Evolutionary conservation across 768 basidiomycete species (phyloP), one percentile per base, ranked within the genome.

Genomic region (Mycena olivaceomarginata): DNA sequence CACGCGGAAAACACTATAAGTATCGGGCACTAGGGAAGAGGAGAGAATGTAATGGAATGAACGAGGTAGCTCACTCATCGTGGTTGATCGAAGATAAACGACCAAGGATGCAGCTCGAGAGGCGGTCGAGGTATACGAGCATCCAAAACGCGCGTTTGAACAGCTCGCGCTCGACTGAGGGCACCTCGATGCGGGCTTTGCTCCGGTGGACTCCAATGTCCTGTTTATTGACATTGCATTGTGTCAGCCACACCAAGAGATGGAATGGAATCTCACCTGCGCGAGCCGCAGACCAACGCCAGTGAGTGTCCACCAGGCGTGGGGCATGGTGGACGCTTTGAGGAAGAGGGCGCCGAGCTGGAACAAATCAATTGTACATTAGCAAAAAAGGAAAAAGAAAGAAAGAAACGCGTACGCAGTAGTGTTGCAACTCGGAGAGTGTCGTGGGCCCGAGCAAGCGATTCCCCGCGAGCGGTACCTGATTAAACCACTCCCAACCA

Each of bases 371-470:
- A 20, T 16, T 51, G 25, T 70, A 9, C 39, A 48, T 39, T 9
- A 56, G 13, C 2, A 16, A 12, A 18, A 51, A 16, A 25, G 25
- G 18, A 6, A 51, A 51, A 15, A 16, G 48, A 51, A 51, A 51
- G 12, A 51, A 51, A 45, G 10, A 65, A 22, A 53, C 4, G 86
- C 90, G 86, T 79, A 89, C 90, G 51, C 86, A 87, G 81, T 93
- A 93, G 45, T 89, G 88, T 81, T 98, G 97, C 63, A 98, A 83
- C 77, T 97, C 96, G 82, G 91, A 93, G 74, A 97, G 82, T 4
- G 89, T 85, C 2, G 95, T 94, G 5, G 93, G 91, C 0, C 88
- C 85, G 13, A 96, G 84, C 37, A 95, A 85, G 0, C 89, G 90
- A 80, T 90, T 91, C 71, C 92, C 92, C 51, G 94, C 89, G 82